Percentiles rank a stretch among this genome's conserved stretches.
Evolutionary conservation across 1,139 yeast species (phyloP).

Genomic region (Blastobotrys petasosporus): DNA sequence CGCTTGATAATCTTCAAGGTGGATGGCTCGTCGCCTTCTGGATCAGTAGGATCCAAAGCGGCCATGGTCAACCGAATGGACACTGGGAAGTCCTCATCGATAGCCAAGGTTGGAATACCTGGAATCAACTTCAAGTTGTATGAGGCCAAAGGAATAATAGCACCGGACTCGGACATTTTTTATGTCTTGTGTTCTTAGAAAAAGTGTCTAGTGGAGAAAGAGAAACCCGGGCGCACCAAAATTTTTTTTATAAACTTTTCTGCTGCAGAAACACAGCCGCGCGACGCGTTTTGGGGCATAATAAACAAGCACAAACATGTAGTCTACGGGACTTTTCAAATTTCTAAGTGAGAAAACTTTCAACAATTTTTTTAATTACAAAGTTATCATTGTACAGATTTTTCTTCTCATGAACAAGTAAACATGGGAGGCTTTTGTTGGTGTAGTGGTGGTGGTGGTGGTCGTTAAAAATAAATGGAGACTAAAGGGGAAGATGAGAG

Average conservation of each 20-base stretch:
- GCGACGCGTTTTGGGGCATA: too few species aligned
- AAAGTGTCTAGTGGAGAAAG: too few species aligned
- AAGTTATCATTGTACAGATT: not conserved
- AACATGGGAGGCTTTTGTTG: too few species aligned
- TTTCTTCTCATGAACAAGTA: not conserved
- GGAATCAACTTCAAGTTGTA: slow-evolving; percentile 82
- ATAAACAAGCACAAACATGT: too few species aligned
- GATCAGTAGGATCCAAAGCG: slow-evolving; percentile 82
- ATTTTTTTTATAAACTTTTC: slow-evolving; percentile 5
- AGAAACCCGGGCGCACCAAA: not conserved
- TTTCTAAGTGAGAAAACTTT: not conserved
- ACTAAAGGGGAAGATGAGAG: not conserved
- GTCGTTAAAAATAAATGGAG: too few species aligned
- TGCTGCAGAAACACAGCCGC: too few species aligned
- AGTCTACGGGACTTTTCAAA: not conserved
- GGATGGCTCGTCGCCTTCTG: slow-evolving; percentile 73
- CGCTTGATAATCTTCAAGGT: slow-evolving; percentile 84
- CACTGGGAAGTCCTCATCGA: slow-evolving; percentile 78
- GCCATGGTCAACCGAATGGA: slow-evolving; percentile 91
- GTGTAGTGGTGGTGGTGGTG: too few species aligned
- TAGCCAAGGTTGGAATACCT: slow-evolving; percentile 79
- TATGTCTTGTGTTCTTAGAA: not conserved
- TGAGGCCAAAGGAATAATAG: slow-evolving; percentile 72
- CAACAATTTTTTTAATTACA: too few species aligned
- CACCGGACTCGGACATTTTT: slow-evolving; percentile 9